Evolutionary conservation across 2,329 filamentous ascomycete species (phyloP), one percentile per base, ranked within the genome.

Genomic region (Endoconidiophora laricicola): DNA sequence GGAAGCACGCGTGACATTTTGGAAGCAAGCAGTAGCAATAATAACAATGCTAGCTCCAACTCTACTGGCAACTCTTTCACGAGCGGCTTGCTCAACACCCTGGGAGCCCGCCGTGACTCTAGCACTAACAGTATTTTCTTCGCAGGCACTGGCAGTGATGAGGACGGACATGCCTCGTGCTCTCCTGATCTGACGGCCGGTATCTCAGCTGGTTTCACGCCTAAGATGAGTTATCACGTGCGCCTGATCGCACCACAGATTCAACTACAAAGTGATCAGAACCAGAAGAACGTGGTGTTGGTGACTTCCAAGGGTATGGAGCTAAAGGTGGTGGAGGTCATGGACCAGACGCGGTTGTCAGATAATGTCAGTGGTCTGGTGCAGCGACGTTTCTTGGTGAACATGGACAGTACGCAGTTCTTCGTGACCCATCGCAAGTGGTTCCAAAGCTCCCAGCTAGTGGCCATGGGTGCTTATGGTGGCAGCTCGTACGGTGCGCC

Each of bases 231-330:
- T 57, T 99, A 95, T 63, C 86, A 96, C 59, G 77, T 98, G 55
- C 84, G 88, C 37, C 75, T 99, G 39, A 95, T 98, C 58, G 91
- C 90, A 4, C 91, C 91, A 12, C 91, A 99, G 62, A 95, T 99
- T 53, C 91, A 99, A 62, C 73, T 99, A 42, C 90, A 98, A 61
- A 96, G 91, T 62, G 91, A 98, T 61, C 96, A 95, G 71, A 96
- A 98, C 63, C 83, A 82, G 54, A 94, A 94, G 63, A 84, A 94
- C 52, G 91, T 93, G n/a, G 83, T 95, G 4, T 72, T 99, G n/a
- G 81, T 96, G 44, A 91, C 90, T 2, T 87, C 88, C 24, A 96
- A 96, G 65, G 86, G 88, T 48, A 98, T 98, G 87, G 88, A 96
- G 63, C 76, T 96, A 51, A 96, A 96, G 67, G 84, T 98, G 9